Evolutionary conservation across 2,329 filamentous ascomycete species (phyloP).

Genomic region (Colletotrichum spaethianum): DNA sequence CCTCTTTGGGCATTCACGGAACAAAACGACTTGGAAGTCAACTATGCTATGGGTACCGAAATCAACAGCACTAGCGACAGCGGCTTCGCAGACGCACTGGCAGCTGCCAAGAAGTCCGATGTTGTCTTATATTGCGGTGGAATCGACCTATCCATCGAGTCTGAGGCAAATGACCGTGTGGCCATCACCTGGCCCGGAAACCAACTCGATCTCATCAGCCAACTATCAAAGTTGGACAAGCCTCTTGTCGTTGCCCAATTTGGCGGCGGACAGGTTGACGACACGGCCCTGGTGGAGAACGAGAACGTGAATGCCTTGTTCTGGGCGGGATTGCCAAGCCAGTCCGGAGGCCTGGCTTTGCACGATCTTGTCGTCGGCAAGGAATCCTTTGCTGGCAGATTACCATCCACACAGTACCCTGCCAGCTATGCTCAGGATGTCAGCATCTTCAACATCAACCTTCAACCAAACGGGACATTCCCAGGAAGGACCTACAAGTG

Average conservation of each 20-base stretch:
- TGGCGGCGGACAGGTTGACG: conserved; percentile 57
- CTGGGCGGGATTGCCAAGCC: background rate
- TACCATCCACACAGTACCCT: conserved; percentile 70
- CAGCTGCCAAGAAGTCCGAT: conserved; percentile 61
- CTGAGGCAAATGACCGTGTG: conserved; percentile 66
- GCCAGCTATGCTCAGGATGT: conserved; percentile 56
- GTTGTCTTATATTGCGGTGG: conserved; percentile 69
- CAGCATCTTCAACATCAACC: background rate
- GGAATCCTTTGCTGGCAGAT: conserved; percentile 64
- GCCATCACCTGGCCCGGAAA: conserved; percentile 65
- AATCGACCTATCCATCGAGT: conserved; percentile 66
- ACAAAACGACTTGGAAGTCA: background rate
- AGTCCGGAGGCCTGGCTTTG: conserved; percentile 60
- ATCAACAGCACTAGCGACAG: background rate
- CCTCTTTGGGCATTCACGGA: background rate
- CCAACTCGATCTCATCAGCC: conserved; percentile 65
- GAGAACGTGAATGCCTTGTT: conserved; percentile 17
- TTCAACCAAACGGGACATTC: background rate
- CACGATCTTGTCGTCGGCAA: conserved; percentile 67
- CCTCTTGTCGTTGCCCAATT: conserved; percentile 66
- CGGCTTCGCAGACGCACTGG: conserved; percentile 47
- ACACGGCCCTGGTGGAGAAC: conserved; percentile 40
- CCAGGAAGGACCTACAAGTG: background rate
- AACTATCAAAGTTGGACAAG: conserved; percentile 54
- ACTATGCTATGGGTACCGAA: background rate